Conservation (phyloP, 2,329 filamentous ascomycete species). For the Trichoderma sp. region DNA sequence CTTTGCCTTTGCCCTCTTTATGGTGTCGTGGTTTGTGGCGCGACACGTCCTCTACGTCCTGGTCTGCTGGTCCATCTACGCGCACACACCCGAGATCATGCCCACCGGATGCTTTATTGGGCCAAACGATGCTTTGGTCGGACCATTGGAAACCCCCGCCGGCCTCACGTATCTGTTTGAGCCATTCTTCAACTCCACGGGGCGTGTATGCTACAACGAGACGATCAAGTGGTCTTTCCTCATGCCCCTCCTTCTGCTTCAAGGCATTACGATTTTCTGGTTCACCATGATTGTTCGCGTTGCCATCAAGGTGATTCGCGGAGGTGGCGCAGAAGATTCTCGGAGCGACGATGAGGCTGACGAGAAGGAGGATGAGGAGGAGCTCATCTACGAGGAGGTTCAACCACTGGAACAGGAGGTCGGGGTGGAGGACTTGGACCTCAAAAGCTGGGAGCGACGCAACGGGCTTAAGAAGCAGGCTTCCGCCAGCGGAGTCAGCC, state of each 20-base stretch:
- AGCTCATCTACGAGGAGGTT: conserved; percentile 53
- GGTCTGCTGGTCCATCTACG: conserved; percentile 79
- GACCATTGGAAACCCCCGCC: conserved; percentile 47
- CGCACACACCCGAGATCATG: conserved; percentile 60
- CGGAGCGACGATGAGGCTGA: conserved; percentile 84
- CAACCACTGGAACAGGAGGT: conserved; percentile 69
- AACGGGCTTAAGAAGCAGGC: conserved; percentile 52
- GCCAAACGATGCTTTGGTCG: conserved; percentile 50
- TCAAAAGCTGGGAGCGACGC: conserved; percentile 61
- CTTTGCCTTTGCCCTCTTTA: conserved; percentile 77
- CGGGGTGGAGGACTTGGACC: conserved; percentile 66
- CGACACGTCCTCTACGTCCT: conserved; percentile 78
- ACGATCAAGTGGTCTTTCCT: conserved; percentile 76
- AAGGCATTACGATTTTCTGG: conserved; percentile 80
- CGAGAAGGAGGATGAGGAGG: conserved; percentile 57
- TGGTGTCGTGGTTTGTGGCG: conserved; percentile 77
- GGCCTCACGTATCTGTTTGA: conserved; percentile 64
- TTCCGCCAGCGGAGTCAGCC: conserved; percentile 58
- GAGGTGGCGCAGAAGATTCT: conserved; percentile 75
- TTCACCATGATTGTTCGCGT: conserved; percentile 85
- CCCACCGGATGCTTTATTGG: conserved; percentile 69
- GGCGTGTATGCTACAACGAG: conserved; percentile 75
- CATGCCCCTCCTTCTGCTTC: conserved; percentile 69
- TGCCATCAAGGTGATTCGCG: conserved; percentile 73
- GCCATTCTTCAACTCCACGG: conserved; percentile 68